Evolutionary conservation across 1,284 basidiomycete genomes (phyloP).

Genomic region (Caloboletus firmus): DNA sequence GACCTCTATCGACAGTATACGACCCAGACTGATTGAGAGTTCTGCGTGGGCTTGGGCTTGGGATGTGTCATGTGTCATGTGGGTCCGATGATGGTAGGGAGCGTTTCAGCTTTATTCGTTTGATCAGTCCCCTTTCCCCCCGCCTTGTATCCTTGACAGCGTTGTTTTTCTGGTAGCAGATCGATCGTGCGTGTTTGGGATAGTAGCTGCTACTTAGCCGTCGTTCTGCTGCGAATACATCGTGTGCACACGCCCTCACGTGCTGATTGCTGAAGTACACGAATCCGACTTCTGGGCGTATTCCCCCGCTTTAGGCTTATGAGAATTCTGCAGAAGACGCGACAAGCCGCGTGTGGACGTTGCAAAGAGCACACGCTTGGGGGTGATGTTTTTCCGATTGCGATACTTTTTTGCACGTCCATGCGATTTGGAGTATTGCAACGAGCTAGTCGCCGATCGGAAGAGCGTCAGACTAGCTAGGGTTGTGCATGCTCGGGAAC

Average conservation of each 20-base stretch:
- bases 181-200: conserved; percentile 9
- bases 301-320: no score
- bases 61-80: neutral
- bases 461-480: no score
- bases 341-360: no score
- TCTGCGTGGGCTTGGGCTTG: neutral
- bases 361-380: no score
- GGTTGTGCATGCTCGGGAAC: no score
- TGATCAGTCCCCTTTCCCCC: no score
- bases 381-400: no score
- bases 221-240: conserved; percentile 21
- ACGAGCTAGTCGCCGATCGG: no score
- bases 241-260: neutral
- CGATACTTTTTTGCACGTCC: no score
- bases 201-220: conserved; percentile 15
- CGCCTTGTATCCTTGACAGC: conserved; percentile 2
- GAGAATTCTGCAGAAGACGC: no score
- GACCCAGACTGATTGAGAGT: conserved; percentile 22
- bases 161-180: conserved; percentile 3
- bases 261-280: neutral
- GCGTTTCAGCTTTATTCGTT: neutral
- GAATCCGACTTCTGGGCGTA: no score
- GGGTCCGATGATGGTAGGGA: neutral
- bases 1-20: conserved; percentile 50
- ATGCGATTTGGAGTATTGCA: no score